Conservation (phyloP, 768 basidiomycete genomes). For the Tephrocybe rancida region DNA sequence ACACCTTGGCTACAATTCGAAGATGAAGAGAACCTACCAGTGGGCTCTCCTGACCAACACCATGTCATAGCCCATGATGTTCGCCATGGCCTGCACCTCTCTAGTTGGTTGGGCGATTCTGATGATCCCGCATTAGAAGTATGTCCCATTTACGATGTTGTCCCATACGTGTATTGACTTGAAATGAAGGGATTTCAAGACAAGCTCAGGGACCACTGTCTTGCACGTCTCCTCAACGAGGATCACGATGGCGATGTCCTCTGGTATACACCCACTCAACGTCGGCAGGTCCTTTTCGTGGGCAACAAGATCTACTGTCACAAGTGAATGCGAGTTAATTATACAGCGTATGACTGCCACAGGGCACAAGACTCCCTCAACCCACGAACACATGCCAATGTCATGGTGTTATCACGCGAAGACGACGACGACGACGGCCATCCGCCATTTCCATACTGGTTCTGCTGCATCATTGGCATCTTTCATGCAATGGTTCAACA, state of each 20-base stretch:
- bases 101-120: neutral
- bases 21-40: neutral
- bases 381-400: conserved; percentile 27
- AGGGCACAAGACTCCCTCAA: conserved; percentile 39
- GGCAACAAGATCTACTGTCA: conserved; percentile 30
- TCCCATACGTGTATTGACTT: neutral
- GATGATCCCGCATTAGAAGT: conserved; percentile 1
- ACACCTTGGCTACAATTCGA: conserved; percentile 6
- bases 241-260: conserved; percentile 17
- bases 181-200: conserved; percentile 24
- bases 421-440: conserved; percentile 4
- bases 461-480: conserved; percentile 22
- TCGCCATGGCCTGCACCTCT: neutral
- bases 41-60: neutral
- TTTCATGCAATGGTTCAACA: conserved; percentile 24
- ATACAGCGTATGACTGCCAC: conserved; percentile 42
- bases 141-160: neutral
- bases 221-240: conserved; percentile 21
- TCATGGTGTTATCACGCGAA: conserved; percentile 25
- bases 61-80: neutral
- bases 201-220: conserved; percentile 29
- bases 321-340: conserved; percentile 36
- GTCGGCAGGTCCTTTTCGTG: conserved; percentile 12
- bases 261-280: conserved; percentile 16
- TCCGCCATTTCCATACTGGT: conserved; percentile 24